Evolutionary conservation across 257 asterid genomes (phyloP), one percentile per base, ranked within the genome.

Genomic region (Solanum okadae): DNA sequence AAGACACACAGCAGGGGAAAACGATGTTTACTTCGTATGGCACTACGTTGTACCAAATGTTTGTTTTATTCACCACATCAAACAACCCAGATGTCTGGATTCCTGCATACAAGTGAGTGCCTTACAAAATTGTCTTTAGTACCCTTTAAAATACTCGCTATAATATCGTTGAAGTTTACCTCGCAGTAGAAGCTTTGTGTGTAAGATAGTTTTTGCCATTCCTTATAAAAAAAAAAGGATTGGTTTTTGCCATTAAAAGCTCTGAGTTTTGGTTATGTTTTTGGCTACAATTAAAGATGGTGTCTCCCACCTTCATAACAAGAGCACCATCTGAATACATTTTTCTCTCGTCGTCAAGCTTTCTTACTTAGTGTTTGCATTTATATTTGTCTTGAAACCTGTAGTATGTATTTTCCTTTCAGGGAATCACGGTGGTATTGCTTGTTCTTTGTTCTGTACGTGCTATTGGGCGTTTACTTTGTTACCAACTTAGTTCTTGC

Each of bases 41-140:
- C 42, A 71, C 71, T 42, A 97, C 99, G 49, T 73, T 95, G 89
- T 95, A 95, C 92, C 95, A 96, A 86, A 96, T 97, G 99, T 96
- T 97, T 90, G 90, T 97, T 89, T 91, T 97, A 86, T 97, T 96
- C 91, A 97, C 99, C 70, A 97, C 99, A 85, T 97, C 99, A 89
- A 97, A 97, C 94, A 97, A 95, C 87, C 99, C 99, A 70, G 99
- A 96, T 92, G 98, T 94, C 87, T 97, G 99, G 99, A 95, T 96
- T 92, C 99, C 99, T 16, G 99, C 99, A 71, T 97, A 97, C 95
- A 97, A 95, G 99, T 97, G 91, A 90, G 95, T 91, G 77, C 82
- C 90, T 63, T 14, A 8, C 16, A 83, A 79, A 27, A 82, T 83
- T 20, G 89, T 83, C 70, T 86, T 68, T 25, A 73, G 70, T n/a